phyloP scores from a whole-genome alignment of 805 yeast genomes.

The Scheffersomyces ergatensis region DNA sequence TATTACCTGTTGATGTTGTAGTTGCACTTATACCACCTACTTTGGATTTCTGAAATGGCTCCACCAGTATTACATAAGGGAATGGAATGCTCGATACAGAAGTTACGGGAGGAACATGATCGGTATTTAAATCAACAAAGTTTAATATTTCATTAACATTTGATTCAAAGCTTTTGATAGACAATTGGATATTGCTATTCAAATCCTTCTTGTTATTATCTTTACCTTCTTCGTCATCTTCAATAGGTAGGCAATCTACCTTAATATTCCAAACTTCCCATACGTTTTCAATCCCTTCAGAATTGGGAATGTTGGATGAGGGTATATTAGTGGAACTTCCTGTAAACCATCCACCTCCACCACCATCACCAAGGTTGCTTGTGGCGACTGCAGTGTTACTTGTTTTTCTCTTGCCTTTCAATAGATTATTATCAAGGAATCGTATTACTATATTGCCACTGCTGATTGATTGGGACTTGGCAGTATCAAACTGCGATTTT shows the following conservation, averaged over 20 bases:
- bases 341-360: conserved; percentile 47
- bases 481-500: conserved; percentile 9
- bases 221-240: conserved; percentile 3
- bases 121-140: conserved; percentile 53
- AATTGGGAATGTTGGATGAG: no score
- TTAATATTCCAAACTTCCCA: conserved; percentile 76
- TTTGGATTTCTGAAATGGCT: not conserved
- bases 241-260: conserved; percentile 42
- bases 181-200: conserved; percentile 12
- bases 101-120: conserved; percentile 73
- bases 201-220: not conserved
- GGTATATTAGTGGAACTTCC: not conserved
- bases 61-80: conserved; percentile 39
- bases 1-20: conserved; percentile 4
- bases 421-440: not conserved
- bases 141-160: conserved; percentile 47
- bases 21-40: not conserved
- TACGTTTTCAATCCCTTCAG: conserved; percentile 17
- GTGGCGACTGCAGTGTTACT: not conserved
- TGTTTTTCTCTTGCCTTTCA: not conserved
- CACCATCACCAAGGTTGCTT: conserved; percentile 18
- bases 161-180: conserved; percentile 37
- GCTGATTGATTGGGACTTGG: not conserved
- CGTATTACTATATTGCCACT: not conserved
- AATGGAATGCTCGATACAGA: conserved; percentile 67